Evolutionary conservation across 1,284 basidiomycete species (phyloP).

Genomic region (Melanopsichium pennsylvanicum): DNA sequence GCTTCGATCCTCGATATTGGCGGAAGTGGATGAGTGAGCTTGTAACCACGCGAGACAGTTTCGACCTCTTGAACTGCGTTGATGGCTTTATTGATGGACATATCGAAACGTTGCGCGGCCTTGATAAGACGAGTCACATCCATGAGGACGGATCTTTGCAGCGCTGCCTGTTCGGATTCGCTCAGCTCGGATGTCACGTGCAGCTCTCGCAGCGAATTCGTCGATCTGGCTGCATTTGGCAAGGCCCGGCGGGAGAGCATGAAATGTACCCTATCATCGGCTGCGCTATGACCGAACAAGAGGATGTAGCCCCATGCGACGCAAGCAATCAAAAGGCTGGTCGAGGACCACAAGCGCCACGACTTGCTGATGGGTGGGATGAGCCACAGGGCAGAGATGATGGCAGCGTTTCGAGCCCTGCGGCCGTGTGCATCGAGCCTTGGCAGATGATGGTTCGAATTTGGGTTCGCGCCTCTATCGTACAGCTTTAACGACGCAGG

Average conservation of each 20-base stretch:
- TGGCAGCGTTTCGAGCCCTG: slow-evolving; percentile 17
- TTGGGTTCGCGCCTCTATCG: neutral
- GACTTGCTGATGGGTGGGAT: slow-evolving; percentile 26
- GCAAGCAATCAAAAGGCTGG: slow-evolving; percentile 15
- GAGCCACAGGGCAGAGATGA: slow-evolving; percentile 19
- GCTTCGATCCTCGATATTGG: slow-evolving; percentile 64
- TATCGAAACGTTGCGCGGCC: slow-evolving; percentile 51
- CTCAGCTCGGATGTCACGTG: neutral
- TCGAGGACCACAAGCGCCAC: slow-evolving; percentile 27
- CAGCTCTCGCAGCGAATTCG: slow-evolving; percentile 13
- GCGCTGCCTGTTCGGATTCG: slow-evolving; percentile 10
- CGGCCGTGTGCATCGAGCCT: slow-evolving; percentile 22
- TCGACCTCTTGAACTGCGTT: slow-evolving; percentile 64
- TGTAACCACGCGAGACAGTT: slow-evolving; percentile 61
- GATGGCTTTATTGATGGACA: slow-evolving; percentile 54
- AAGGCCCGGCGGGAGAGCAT: slow-evolving; percentile 16
- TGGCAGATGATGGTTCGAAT: slow-evolving; percentile 8
- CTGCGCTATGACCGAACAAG: slow-evolving; percentile 14
- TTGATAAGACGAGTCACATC: slow-evolving; percentile 33
- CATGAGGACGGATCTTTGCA: slow-evolving; percentile 19
- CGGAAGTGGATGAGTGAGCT: slow-evolving; percentile 58
- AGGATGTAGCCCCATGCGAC: slow-evolving; percentile 28
- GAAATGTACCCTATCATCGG: slow-evolving; percentile 30
- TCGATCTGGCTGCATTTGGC: neutral
- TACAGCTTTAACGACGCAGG: neutral